Evolutionary conservation across 2,329 filamentous ascomycete genomes (phyloP).

Genomic region (Pseudopithomyces maydicus): DNA sequence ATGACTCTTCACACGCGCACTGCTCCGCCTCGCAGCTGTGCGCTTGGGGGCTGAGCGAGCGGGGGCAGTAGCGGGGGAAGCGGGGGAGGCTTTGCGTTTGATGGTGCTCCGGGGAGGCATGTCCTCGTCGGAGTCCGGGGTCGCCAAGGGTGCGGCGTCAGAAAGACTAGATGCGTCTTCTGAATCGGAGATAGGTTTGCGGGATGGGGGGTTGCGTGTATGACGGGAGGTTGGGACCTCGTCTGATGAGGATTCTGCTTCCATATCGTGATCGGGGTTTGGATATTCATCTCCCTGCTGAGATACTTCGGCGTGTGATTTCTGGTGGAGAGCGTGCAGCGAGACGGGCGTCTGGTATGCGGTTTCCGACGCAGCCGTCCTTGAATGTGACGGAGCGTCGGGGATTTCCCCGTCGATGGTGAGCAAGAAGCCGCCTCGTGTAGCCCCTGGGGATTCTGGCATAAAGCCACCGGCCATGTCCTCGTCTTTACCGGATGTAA

Average conservation of each 20-base stretch:
- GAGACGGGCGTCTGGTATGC: slow-evolving; percentile 41
- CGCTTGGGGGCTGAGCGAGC: slow-evolving; percentile 28
- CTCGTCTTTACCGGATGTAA: too few relatives aligned
- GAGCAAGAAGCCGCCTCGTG: slow-evolving; percentile 28
- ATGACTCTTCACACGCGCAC: slow-evolving; percentile 39
- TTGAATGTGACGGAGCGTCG: slow-evolving; percentile 2
- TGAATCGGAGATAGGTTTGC: slow-evolving; percentile 9
- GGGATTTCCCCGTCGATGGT: slow-evolving; percentile 37
- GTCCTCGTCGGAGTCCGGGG: too few relatives aligned
- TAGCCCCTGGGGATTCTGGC: slow-evolving; percentile 36
- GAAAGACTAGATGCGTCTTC: slow-evolving; percentile 15
- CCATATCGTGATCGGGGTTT: slow-evolving; percentile 45
- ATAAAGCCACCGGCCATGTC: too few relatives aligned
- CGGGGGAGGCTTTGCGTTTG: slow-evolving; percentile 10
- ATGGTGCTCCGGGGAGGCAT: too few relatives aligned
- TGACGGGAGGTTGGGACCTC: slow-evolving; percentile 15
- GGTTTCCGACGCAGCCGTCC: slow-evolving; percentile 12
- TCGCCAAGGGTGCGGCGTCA: slow-evolving; percentile 12
- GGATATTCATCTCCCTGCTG: slow-evolving; percentile 4
- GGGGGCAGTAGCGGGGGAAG: slow-evolving; percentile 4
- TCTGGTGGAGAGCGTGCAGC: slow-evolving; percentile 37
- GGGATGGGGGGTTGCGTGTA: slow-evolving; percentile 12
- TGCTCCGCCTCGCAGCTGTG: slow-evolving; percentile 32
- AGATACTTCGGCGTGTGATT: slow-evolving; percentile 12
- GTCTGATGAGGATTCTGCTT: slow-evolving; percentile 12